Percentiles rank a stretch among this genome's conserved stretches.
phyloP scores from a whole-genome alignment of 1,284 basidiomycete species.

The Austroboletus niveus region DNA sequence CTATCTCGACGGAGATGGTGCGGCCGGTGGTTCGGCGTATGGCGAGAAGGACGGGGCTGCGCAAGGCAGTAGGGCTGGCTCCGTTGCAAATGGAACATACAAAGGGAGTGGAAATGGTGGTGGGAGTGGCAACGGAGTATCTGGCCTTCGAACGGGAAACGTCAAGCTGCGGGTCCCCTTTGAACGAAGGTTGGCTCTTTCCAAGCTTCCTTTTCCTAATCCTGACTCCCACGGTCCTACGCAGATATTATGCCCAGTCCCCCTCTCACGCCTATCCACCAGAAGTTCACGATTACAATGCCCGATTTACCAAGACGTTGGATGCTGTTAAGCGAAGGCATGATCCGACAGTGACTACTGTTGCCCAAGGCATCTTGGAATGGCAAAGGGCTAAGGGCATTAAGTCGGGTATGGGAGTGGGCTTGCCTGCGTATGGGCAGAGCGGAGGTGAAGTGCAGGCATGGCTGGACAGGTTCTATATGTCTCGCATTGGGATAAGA shows the following conservation, averaged over 20 bases:
- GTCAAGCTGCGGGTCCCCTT: conserved; percentile 71
- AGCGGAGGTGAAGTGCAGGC: conserved; percentile 90
- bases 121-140: conserved; percentile 19
- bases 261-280: conserved; percentile 80
- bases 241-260: conserved; percentile 84
- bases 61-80: conserved; percentile 10
- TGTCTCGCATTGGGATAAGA: conserved; percentile 95
- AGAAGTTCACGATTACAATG: conserved; percentile 93
- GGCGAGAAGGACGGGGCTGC: conserved; percentile 12
- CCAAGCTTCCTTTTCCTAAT: conserved; percentile 6
- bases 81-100: conserved; percentile 5
- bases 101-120: conserved; percentile 2
- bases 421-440: conserved; percentile 45
- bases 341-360: conserved; percentile 96
- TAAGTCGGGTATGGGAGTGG: conserved; percentile 28
- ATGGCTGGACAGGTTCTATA: conserved; percentile 97
- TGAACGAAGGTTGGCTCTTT: conserved; percentile 56
- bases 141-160: conserved; percentile 35
- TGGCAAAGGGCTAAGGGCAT: conserved; percentile 58
- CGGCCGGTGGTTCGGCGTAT: conserved; percentile 10
- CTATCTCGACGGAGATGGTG: conserved; percentile 26
- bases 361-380: conserved; percentile 87
- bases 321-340: conserved; percentile 93
- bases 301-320: conserved; percentile 83
- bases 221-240: conserved; percentile 9